Conservation (phyloP, 2,329 filamentous ascomycete genomes). For the Penicillium expansum region DNA sequence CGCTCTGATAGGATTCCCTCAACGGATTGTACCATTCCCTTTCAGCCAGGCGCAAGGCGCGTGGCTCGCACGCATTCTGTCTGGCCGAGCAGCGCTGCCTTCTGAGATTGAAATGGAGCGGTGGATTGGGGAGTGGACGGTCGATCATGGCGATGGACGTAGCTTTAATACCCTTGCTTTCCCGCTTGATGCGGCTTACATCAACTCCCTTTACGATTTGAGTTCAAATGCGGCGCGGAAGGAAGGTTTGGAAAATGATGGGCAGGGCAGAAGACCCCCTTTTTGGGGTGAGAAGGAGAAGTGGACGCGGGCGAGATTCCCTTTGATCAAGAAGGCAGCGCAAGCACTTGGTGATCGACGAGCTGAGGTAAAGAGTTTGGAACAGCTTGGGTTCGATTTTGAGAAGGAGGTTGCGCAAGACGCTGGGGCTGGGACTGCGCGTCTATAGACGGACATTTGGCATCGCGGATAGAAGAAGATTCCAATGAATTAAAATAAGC, state of each 20-base stretch:
- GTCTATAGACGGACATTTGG: background rate
- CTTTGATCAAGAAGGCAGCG: constrained; percentile 44
- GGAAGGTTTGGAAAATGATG: constrained; percentile 37
- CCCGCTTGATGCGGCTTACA: constrained; percentile 14
- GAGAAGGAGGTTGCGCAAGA: constrained; percentile 19
- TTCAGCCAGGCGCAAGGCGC: constrained; percentile 13
- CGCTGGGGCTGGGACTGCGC: background rate
- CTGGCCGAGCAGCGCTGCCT: constrained; percentile 5
- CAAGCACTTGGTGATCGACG: constrained; percentile 38
- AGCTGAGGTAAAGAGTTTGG: constrained; percentile 35
- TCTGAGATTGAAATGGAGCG: constrained; percentile 5
- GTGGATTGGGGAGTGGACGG: constrained; percentile 6
- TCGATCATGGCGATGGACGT: constrained; percentile 1
- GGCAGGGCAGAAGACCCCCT: constrained; percentile 39
- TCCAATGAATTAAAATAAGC: background rate
- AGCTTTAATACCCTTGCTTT: constrained; percentile 12
- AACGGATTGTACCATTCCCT: constrained; percentile 13
- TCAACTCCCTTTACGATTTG: constrained; percentile 8
- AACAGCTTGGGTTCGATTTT: constrained; percentile 44
- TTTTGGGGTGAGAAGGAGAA: constrained; percentile 43
- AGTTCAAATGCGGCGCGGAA: background rate
- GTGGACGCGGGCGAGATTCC: constrained; percentile 36
- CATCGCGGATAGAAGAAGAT: no score
- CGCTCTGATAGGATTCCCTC: constrained; percentile 9
- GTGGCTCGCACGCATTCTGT: constrained; percentile 11